A percentile compares a stretch with the other conserved stretches of the same genome.
These are phyloP conservation scores for Oryza australiensis DNA, from an alignment of 176 grass and related monocot genomes.

Conservation along the genomic window DNA sequence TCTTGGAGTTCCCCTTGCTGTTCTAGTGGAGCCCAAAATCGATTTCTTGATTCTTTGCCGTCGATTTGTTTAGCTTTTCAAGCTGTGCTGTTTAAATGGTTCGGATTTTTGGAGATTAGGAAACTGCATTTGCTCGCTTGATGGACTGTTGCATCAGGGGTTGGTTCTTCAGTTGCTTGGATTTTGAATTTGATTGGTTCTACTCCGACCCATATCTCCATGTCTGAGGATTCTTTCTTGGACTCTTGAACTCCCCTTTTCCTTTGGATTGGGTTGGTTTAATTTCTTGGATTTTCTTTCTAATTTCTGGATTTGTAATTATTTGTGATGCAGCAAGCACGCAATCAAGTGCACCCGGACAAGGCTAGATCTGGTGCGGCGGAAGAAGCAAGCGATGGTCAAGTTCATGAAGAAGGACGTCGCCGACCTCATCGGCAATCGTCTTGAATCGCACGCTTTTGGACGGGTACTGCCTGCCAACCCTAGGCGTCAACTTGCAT, in stretches of 20 bases:
- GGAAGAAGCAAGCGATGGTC: constrained; percentile 89
- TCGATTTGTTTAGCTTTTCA: constrained; percentile 14
- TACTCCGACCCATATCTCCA: neutral
- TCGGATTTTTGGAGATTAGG: neutral
- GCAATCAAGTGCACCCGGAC: constrained; percentile 78
- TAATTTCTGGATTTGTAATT: neutral
- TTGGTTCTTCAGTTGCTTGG: neutral
- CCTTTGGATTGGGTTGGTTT: neutral
- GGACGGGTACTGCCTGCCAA: constrained; percentile 56
- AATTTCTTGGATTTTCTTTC: neutral
- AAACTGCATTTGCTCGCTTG: neutral
- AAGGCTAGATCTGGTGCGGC: constrained; percentile 66
- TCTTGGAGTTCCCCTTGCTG: neutral
- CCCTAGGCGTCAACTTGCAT: neutral
- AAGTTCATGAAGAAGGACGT: constrained; percentile 92
- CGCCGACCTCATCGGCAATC: constrained; percentile 71
- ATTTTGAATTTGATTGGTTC: constrained; percentile 16
- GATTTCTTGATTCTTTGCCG: neutral
- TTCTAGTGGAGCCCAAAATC: constrained; percentile 1
- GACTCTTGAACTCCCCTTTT: neutral
- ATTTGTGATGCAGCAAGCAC: constrained; percentile 54
- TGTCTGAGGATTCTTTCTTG: neutral
- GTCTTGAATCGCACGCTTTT: constrained; percentile 66
- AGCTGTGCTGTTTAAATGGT: neutral
- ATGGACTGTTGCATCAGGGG: neutral